phyloP scores from a whole-genome alignment of 352 stramenopile genomes.

The Phytophthora sojae region DNA sequence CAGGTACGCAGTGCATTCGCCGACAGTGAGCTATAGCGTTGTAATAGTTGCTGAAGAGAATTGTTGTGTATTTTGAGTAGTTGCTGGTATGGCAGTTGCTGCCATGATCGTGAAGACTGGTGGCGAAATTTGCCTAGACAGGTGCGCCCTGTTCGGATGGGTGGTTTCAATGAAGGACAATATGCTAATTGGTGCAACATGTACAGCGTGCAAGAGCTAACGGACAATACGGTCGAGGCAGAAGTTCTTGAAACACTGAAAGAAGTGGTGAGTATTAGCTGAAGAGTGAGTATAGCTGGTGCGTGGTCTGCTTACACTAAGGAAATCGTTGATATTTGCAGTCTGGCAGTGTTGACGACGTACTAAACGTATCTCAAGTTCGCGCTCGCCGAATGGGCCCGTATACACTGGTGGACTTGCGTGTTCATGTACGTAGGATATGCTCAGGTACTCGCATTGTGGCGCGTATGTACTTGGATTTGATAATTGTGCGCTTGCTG shows the following conservation, averaged over 20 bases:
- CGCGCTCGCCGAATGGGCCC: slow-evolving; percentile 87
- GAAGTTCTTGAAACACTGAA: slow-evolving; percentile 81
- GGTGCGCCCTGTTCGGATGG: slow-evolving; percentile 29
- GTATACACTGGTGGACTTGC: slow-evolving; percentile 88
- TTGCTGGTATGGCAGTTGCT: slow-evolving; percentile 85
- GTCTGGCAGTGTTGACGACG: slow-evolving; percentile 83
- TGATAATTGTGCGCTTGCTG: background rate
- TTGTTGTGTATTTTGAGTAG: slow-evolving; percentile 22
- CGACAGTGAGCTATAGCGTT: background rate
- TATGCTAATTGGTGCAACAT: background rate
- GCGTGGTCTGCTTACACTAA: background rate
- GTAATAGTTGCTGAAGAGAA: background rate
- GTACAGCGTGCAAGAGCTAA: slow-evolving; percentile 80
- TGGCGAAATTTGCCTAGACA: slow-evolving; percentile 85
- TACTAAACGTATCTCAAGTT: slow-evolving; percentile 82
- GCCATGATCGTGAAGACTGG: slow-evolving; percentile 92
- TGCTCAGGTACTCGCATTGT: background rate
- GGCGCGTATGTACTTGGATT: background rate
- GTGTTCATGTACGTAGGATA: slow-evolving; percentile 71
- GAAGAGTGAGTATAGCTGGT: background rate
- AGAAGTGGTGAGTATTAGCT: slow-evolving; percentile 58
- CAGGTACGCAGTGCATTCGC: slow-evolving; percentile 39
- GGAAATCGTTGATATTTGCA: slow-evolving; percentile 17
- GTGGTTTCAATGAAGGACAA: background rate
- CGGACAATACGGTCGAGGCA: slow-evolving; percentile 84